Conservation (phyloP, 202 grass and related monocot genomes). For the Setaria viridis region DNA sequence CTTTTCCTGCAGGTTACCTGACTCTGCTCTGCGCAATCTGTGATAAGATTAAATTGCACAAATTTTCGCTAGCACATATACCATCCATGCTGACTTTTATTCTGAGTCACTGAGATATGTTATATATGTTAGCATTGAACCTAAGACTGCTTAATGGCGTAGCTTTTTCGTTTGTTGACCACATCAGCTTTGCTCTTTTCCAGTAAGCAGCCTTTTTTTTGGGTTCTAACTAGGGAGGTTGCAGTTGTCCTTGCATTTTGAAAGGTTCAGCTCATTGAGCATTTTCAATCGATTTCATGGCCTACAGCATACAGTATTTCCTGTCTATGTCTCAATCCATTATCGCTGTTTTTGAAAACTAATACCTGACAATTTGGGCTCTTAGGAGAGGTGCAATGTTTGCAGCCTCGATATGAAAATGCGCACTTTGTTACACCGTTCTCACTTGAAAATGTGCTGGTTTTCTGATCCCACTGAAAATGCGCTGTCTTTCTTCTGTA, state of each 20-base stretch:
- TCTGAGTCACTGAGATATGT: not conserved
- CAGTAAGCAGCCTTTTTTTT: not conserved
- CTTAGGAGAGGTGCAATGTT: not conserved
- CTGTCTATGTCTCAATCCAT: not conserved
- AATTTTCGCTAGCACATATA: not conserved
- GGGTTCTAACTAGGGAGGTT: not conserved
- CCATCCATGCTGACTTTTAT: not conserved
- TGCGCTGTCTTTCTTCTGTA: not conserved
- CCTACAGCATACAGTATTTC: not conserved
- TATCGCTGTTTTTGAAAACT: not conserved
- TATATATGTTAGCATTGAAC: not conserved
- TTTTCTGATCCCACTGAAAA: not conserved
- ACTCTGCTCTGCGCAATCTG: not conserved
- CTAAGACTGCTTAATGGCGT: not conserved
- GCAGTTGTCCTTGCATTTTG: not conserved
- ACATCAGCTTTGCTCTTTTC: constrained; percentile 1
- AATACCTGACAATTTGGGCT: not conserved
- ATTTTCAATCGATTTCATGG: not conserved
- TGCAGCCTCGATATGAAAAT: not conserved
- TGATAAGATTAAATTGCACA: not conserved
- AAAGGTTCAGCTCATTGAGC: not conserved
- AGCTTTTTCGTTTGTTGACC: not conserved
- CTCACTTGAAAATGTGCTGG: no score
- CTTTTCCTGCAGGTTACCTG: not conserved
- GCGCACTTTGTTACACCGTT: not conserved